Evolutionary conservation across 177 flowering plant genomes (phyloP).

Genomic region (Telopea speciosissima): DNA sequence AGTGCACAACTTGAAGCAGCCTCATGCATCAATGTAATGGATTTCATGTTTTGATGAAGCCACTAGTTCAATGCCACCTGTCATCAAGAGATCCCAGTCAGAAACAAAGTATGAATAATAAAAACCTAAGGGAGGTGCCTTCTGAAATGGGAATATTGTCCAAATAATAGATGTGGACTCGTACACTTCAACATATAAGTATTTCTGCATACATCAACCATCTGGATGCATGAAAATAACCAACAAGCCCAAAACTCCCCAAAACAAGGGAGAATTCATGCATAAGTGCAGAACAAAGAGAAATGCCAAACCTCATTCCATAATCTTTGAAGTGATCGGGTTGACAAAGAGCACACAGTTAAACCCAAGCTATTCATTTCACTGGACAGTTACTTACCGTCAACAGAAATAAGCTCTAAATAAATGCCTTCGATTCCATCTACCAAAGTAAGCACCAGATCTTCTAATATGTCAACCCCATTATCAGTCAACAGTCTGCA

Average conservation of each 20-base stretch:
- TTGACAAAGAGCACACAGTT: conserved; percentile 65
- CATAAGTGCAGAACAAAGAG: neutral
- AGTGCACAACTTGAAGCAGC: conserved; percentile 70
- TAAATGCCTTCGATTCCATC: conserved; percentile 75
- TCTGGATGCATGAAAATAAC: neutral
- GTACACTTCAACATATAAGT: neutral
- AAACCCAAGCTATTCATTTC: conserved; percentile 53
- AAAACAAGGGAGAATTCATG: neutral
- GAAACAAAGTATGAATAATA: neutral
- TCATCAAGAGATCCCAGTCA: too few relatives aligned
- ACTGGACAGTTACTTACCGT: conserved; percentile 58
- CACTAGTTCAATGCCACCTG: conserved; percentile 80
- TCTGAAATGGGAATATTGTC: neutral
- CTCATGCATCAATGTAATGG: conserved; percentile 81
- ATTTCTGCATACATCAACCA: neutral
- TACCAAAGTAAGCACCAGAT: conserved; percentile 76
- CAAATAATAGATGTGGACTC: too few relatives aligned
- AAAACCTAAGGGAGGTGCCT: neutral
- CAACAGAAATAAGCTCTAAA: conserved; percentile 91
- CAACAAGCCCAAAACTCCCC: neutral
- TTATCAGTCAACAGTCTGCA: conserved; percentile 40
- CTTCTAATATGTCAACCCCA: conserved; percentile 76
- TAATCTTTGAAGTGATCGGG: conserved; percentile 77
- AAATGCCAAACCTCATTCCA: conserved; percentile 71
- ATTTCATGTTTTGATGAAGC: conserved; percentile 77